Conservation (phyloP, 495 filamentous ascomycete genomes). For the Penicillium waksmanii region DNA sequence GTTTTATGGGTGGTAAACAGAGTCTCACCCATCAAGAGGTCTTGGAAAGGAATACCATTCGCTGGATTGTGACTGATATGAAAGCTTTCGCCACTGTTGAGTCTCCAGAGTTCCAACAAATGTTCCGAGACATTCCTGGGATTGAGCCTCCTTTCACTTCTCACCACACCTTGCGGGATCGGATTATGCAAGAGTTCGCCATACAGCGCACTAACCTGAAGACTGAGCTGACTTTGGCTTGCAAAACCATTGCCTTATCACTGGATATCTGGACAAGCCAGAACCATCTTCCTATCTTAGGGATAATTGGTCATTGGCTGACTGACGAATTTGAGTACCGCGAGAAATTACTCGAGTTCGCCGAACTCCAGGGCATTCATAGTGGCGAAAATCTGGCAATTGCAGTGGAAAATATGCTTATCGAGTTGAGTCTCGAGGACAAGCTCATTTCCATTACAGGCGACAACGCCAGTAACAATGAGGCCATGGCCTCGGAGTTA, state of each 20-base stretch:
- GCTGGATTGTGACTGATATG: slow-evolving; percentile 1
- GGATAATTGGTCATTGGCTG: slow-evolving; percentile 20
- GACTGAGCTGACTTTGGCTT: slow-evolving; percentile 12
- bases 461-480: slow-evolving; percentile 10
- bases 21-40: slow-evolving; percentile 2
- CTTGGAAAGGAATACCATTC: neutral
- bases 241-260: slow-evolving; percentile 6
- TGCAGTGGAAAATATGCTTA: slow-evolving; percentile 15
- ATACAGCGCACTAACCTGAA: slow-evolving; percentile 13
- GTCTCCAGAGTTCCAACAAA: slow-evolving; percentile 12
- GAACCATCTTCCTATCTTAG: slow-evolving; percentile 18
- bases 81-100: slow-evolving; percentile 10
- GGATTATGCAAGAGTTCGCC: slow-evolving; percentile 9
- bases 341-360: slow-evolving; percentile 18
- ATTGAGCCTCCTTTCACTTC: slow-evolving; percentile 14
- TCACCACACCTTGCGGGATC: slow-evolving; percentile 7
- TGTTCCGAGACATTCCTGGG: slow-evolving; percentile 17
- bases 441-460: slow-evolving; percentile 6
- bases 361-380: slow-evolving; percentile 17
- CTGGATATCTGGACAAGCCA: slow-evolving; percentile 17
- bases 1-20: too few relatives aligned
- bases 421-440: slow-evolving; percentile 1
- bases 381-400: slow-evolving; percentile 16
- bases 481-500: slow-evolving; percentile 12
- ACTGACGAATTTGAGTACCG: slow-evolving; percentile 19